These are phyloP conservation scores for Trapa incisa DNA, from an alignment of 345 rosid species.

Conservation along the genomic window DNA sequence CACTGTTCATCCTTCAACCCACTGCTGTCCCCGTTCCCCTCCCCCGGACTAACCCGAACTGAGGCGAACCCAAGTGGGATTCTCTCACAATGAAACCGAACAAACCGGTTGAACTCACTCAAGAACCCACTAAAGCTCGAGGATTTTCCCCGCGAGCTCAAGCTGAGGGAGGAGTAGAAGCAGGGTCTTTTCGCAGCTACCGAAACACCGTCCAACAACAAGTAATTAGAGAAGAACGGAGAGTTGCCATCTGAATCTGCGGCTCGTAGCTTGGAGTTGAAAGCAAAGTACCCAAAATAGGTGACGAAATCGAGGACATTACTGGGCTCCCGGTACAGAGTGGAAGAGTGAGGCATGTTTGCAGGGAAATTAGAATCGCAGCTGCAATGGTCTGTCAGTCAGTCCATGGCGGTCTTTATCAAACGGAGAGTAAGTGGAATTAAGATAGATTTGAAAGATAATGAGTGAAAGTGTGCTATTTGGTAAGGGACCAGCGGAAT, in stretches of 20 bases:
- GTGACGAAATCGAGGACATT: conserved; percentile 36
- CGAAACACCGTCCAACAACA: conserved; percentile 33
- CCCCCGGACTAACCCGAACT: conserved; percentile 32
- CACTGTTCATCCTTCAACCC: conserved; percentile 40
- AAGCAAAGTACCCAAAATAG: conserved; percentile 38
- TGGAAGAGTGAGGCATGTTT: conserved; percentile 56
- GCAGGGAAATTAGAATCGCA: neutral
- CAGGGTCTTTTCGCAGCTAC: conserved; percentile 17
- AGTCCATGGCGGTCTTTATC: conserved; percentile 21
- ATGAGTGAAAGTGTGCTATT: neutral
- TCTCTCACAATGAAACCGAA: conserved; percentile 61
- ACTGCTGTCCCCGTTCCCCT: conserved; percentile 21
- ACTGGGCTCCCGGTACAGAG: conserved; percentile 46
- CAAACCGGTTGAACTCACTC: conserved; percentile 49
- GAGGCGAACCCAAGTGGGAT: conserved; percentile 79
- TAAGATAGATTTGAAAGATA: neutral
- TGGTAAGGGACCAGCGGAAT: conserved; percentile 6
- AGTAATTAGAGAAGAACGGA: conserved; percentile 33
- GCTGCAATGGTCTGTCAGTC: conserved; percentile 10
- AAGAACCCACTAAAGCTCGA: conserved; percentile 33
- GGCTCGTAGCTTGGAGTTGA: conserved; percentile 22
- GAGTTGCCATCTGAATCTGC: conserved; percentile 35
- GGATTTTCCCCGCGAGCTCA: conserved; percentile 30
- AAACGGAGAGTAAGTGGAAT: neutral
- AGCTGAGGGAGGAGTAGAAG: conserved; percentile 28